phyloP scores from a whole-genome alignment of 2,329 filamentous ascomycete species.

The Fusarium circinatum region DNA sequence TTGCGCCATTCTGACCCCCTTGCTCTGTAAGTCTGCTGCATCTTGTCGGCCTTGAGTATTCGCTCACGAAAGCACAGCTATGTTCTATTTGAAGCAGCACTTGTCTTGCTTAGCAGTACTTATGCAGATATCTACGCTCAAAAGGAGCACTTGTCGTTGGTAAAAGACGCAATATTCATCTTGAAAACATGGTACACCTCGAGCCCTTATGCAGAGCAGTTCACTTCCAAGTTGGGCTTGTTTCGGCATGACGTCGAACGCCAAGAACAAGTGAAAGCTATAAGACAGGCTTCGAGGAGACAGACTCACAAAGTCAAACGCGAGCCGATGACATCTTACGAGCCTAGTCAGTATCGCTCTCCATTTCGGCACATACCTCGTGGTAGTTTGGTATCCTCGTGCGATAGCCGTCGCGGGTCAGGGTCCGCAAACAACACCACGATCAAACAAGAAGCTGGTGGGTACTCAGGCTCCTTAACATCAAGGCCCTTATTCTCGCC shows the following conservation, averaged over 20 bases:
- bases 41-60: background rate
- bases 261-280: background rate
- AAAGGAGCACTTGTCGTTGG: constrained; percentile 52
- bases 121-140: constrained; percentile 62
- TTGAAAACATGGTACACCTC: constrained; percentile 59
- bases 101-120: constrained; percentile 67
- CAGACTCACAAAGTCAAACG: background rate
- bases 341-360: background rate
- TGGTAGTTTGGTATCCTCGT: background rate
- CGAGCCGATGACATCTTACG: background rate
- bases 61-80: constrained; percentile 54
- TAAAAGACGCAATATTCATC: constrained; percentile 58
- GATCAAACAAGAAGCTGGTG: background rate
- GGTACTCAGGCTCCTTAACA: background rate
- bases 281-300: background rate
- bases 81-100: constrained; percentile 64
- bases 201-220: constrained; percentile 61
- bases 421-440: background rate
- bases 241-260: constrained; percentile 50
- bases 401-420: constrained; percentile 5
- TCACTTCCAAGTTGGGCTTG: constrained; percentile 60
- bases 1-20: constrained; percentile 65
- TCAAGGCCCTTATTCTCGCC: background rate
- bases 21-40: constrained; percentile 60
- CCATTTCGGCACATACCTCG: background rate